phyloP scores from a whole-genome alignment of 1,139 yeast genomes.

The Yamadazyma dendronema region DNA sequence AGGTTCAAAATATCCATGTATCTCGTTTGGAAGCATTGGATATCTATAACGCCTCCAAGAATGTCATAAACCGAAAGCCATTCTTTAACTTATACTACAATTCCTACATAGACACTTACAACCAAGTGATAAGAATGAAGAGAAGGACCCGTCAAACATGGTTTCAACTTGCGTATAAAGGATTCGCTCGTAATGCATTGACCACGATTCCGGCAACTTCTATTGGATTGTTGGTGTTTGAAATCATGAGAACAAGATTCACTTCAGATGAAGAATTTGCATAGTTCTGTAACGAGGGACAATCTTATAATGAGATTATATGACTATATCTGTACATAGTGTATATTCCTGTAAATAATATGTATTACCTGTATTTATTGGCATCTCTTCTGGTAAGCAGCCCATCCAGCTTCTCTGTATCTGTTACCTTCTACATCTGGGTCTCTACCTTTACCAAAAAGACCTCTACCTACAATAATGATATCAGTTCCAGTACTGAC shows the following conservation, averaged over 20 bases:
- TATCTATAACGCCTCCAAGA: constrained; percentile 50
- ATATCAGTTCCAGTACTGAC: constrained; percentile 82
- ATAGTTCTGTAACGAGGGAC: not conserved
- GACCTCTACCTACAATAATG: constrained; percentile 95
- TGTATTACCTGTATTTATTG: not conserved
- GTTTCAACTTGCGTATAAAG: constrained; percentile 71
- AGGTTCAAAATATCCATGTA: constrained; percentile 76
- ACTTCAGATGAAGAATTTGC: constrained; percentile 3
- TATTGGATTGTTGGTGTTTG: constrained; percentile 80
- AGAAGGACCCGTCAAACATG: constrained; percentile 54
- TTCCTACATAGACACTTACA: constrained; percentile 71
- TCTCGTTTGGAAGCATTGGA: constrained; percentile 80
- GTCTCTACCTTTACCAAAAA: constrained; percentile 94
- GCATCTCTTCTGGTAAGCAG: constrained; percentile 56
- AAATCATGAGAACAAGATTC: constrained; percentile 64
- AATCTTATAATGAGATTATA: not conserved
- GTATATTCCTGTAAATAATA: constrained; percentile 1
- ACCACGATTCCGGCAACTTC: constrained; percentile 86
- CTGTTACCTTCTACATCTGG: constrained; percentile 84
- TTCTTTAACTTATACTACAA: constrained; percentile 57
- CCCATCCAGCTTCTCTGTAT: constrained; percentile 93
- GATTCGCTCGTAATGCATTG: constrained; percentile 69
- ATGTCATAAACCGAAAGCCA: constrained; percentile 23
- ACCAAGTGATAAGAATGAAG: constrained; percentile 56
- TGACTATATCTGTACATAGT: constrained; percentile 2